Percentiles rank a stretch among this genome's conserved stretches.
Evolutionary conservation across 306 rosid genomes (phyloP).

Genomic region (Malus sieversii): DNA sequence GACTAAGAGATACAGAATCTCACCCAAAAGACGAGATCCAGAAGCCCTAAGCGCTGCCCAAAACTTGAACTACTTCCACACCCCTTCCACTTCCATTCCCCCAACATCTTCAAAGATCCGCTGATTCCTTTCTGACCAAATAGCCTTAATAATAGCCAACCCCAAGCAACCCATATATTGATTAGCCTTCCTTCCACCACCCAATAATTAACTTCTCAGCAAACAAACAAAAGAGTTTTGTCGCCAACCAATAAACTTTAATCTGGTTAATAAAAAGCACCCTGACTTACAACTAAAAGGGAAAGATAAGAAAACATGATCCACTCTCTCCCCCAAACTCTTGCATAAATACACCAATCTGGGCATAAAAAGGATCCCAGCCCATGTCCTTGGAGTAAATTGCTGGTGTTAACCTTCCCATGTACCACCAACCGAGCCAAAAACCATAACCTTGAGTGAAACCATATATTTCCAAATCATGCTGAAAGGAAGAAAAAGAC

Average conservation of each 20-base stretch:
- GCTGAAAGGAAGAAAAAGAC: not conserved
- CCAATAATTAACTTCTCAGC: not conserved
- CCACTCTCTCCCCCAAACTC: not conserved
- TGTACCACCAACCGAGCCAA: not conserved
- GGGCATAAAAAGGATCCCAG: not conserved
- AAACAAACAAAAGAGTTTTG: not conserved
- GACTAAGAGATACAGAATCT: too few species aligned
- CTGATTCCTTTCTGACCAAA: too few species aligned
- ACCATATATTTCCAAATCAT: not conserved
- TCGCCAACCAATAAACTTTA: not conserved
- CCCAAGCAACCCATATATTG: not conserved
- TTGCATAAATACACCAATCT: not conserved
- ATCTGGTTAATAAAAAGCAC: not conserved
- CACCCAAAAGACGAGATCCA: too few species aligned
- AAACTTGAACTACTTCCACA: too few species aligned
- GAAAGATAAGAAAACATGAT: not conserved
- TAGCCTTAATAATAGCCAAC: not conserved
- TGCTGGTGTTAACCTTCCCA: not conserved
- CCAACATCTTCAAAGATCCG: too few species aligned
- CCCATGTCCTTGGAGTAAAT: not conserved
- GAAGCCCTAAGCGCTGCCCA: too few species aligned
- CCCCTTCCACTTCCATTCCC: too few species aligned
- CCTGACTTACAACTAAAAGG: not conserved
- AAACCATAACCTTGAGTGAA: not conserved
- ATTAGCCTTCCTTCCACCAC: not conserved